A percentile compares a stretch with the other conserved stretches of the same genome.
Evolutionary conservation across 2,329 filamentous ascomycete genomes (phyloP).

Genomic region (Claviceps paspali): DNA sequence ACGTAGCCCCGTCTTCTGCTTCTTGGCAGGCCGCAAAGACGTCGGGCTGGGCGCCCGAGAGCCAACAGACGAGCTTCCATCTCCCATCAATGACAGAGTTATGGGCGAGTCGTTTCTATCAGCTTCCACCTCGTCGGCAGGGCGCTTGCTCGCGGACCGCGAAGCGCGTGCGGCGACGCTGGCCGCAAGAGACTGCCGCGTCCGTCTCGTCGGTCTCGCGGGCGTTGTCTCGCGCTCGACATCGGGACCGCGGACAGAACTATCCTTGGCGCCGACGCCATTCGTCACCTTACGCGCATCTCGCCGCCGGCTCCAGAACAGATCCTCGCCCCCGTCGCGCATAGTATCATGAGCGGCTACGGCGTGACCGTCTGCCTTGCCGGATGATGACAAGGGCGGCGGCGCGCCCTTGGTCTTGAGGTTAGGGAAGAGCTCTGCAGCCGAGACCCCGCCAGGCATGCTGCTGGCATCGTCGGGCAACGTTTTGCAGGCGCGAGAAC

Average conservation of each 20-base stretch:
- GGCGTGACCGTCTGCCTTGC: constrained; percentile 5
- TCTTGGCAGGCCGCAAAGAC: constrained; percentile 40
- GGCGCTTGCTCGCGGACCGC: constrained; percentile 36
- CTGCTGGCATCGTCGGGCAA: constrained; percentile 19
- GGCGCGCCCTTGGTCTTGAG: constrained; percentile 12
- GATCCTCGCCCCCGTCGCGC: constrained; percentile 15
- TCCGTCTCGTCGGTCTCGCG: constrained; percentile 17
- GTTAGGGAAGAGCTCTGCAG: constrained; percentile 19
- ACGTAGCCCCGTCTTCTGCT: constrained; percentile 43
- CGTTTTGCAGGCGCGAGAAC: constrained; percentile 11
- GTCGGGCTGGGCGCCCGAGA: constrained; percentile 48
- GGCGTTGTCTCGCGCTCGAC: constrained; percentile 17
- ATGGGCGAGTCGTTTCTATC: constrained; percentile 39
- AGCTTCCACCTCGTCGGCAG: constrained; percentile 38
- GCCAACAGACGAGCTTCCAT: constrained; percentile 29
- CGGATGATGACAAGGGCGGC: not conserved
- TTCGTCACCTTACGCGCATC: constrained; percentile 26
- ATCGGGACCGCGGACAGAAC: constrained; percentile 20
- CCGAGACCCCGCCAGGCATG: constrained; percentile 25
- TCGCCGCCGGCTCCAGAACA: constrained; percentile 20
- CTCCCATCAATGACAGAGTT: constrained; percentile 31
- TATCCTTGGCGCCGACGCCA: constrained; percentile 19
- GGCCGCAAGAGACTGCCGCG: constrained; percentile 20
- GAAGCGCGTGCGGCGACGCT: constrained; percentile 27
- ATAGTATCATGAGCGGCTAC: constrained; percentile 13